Percentiles rank a stretch among this genome's conserved stretches.
phyloP scores from a whole-genome alignment of 164 flowering plant species.

The Cinnamomum chago region DNA sequence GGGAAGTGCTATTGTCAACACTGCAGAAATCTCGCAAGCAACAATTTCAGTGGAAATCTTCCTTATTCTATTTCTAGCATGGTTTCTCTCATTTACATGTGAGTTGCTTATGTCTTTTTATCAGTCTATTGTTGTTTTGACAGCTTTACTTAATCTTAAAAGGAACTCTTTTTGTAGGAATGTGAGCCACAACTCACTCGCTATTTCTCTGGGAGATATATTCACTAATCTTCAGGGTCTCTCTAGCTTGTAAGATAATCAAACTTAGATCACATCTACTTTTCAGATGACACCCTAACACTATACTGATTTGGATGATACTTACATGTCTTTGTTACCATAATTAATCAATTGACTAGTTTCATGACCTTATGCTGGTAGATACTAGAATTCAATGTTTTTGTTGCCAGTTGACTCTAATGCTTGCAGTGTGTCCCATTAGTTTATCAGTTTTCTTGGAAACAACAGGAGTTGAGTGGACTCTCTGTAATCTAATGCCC shows the following conservation, averaged over 20 bases:
- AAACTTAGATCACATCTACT: not conserved
- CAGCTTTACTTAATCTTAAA: not conserved
- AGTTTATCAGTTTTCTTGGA: too few relatives aligned
- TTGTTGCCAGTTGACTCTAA: too few relatives aligned
- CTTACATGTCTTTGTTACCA: too few relatives aligned
- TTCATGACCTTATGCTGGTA: too few relatives aligned
- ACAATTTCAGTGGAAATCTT: conserved; percentile 74
- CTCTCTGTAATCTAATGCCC: too few relatives aligned
- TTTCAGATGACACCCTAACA: too few relatives aligned
- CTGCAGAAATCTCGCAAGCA: conserved; percentile 79
- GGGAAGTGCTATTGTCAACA: not conserved
- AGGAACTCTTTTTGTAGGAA: conserved; percentile 52
- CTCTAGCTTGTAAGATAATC: conserved; percentile 51
- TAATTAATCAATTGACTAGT: too few relatives aligned
- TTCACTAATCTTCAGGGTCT: conserved; percentile 50
- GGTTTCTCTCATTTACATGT: conserved; percentile 67
- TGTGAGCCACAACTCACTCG: conserved; percentile 57
- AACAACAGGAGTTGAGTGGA: too few relatives aligned
- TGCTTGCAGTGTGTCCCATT: too few relatives aligned
- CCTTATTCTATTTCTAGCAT: conserved; percentile 77
- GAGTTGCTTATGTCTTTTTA: conserved; percentile 27
- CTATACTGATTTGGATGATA: not conserved
- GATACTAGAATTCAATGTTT: too few relatives aligned
- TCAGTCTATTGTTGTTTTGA: not conserved
- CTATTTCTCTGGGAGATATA: conserved; percentile 59